These are phyloP conservation scores for Castanea crenata DNA, from an alignment of 306 rosid genomes.

Conservation along the genomic window DNA sequence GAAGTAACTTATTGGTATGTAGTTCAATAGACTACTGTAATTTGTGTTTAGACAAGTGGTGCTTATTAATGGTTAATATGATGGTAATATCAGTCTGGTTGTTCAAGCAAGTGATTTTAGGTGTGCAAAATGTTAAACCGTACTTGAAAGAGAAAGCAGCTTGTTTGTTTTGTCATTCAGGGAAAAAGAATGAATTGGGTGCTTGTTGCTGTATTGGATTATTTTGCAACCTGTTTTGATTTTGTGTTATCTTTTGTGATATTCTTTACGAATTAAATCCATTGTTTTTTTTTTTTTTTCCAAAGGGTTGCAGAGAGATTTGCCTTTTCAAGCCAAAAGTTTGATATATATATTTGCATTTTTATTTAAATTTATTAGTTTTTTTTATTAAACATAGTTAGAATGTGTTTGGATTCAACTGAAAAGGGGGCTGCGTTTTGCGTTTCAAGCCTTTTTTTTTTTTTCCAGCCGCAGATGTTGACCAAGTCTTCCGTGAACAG, in stretches of 20 bases:
- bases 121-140: background rate
- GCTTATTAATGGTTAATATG: background rate
- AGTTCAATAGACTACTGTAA: background rate
- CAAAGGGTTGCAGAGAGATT: accelerated
- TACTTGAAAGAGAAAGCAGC: background rate
- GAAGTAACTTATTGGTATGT: background rate
- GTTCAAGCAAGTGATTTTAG: background rate
- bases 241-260: background rate
- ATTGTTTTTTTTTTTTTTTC: too few relatives aligned
- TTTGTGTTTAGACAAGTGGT: background rate
- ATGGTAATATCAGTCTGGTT: background rate
- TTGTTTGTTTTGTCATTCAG: background rate
- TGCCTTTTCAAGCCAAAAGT: too few relatives aligned
- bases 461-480: too few relatives aligned
- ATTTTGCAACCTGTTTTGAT: background rate
- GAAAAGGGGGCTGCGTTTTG: too few relatives aligned
- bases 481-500: too few relatives aligned
- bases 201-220: background rate
- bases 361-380: too few relatives aligned
- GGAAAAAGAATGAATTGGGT: background rate
- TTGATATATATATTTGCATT: too few relatives aligned
- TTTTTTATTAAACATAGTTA: too few relatives aligned
- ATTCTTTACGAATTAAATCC: background rate
- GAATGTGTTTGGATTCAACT: too few relatives aligned
- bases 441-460: too few relatives aligned